Percentiles rank a stretch among this genome's conserved stretches.
Conservation (phyloP, 768 basidiomycete species). For the Asterophora lycoperdoides region DNA sequence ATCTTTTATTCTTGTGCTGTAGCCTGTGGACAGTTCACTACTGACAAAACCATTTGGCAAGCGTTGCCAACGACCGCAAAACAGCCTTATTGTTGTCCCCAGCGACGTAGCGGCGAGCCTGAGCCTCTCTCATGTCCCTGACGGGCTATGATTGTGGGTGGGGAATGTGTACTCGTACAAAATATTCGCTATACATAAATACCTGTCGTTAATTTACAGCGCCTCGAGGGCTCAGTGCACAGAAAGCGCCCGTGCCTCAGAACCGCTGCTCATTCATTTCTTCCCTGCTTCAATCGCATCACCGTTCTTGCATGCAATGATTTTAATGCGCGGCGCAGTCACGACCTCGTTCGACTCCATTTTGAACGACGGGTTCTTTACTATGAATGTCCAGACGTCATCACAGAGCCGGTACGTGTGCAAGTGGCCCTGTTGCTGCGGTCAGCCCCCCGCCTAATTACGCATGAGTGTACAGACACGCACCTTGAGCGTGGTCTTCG, state of each 20-base stretch:
- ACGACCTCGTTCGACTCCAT: constrained; percentile 89
- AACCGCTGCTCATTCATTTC: constrained; percentile 50
- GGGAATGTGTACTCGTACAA: constrained; percentile 1
- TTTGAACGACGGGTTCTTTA: constrained; percentile 90
- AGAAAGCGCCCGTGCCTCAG: constrained; percentile 7
- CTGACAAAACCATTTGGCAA: too few relatives aligned
- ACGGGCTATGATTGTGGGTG: too few relatives aligned
- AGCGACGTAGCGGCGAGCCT: too few relatives aligned
- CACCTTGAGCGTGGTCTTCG: constrained; percentile 91
- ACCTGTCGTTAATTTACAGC: constrained; percentile 8
- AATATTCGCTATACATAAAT: background rate
- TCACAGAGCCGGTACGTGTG: constrained; percentile 91
- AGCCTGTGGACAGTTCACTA: too few relatives aligned
- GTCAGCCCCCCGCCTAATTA: background rate
- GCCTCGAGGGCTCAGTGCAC: constrained; percentile 1
- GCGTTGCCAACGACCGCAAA: too few relatives aligned
- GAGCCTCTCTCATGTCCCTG: too few relatives aligned
- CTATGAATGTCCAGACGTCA: constrained; percentile 98
- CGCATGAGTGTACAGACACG: constrained; percentile 13
- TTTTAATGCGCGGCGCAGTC: constrained; percentile 79
- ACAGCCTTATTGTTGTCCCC: too few relatives aligned
- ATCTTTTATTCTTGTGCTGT: too few relatives aligned
- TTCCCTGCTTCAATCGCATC: constrained; percentile 82
- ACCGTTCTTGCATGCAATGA: constrained; percentile 97
- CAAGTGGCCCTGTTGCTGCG: constrained; percentile 65